Evolutionary conservation across 768 basidiomycete species (phyloP), one percentile per base, ranked within the genome.

Genomic region (Tylopilus felleus): DNA sequence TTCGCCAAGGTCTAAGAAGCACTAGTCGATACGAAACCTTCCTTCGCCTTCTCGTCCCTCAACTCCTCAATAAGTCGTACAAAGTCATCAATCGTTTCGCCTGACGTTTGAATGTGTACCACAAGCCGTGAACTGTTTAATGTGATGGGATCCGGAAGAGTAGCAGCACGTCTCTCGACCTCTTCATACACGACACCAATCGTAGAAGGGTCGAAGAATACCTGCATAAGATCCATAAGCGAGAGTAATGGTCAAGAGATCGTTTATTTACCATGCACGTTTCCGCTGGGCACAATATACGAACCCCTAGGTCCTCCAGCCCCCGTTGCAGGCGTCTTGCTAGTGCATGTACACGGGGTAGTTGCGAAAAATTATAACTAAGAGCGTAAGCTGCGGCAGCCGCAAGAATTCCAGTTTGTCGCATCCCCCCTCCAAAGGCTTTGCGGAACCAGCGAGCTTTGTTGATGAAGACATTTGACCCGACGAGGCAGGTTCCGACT

Each of bases 361-460:
- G 75, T 58, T 83, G 78, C 0, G 88, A 80, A 67, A 97, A 91
- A 69, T 95, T 88, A 72, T 93, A 71, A 8, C 85, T 85, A 44
- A 98, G 75, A 13, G 93, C 91, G 65, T 90, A 94, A 17, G 92
- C 90, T 10, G 90, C 92, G 9, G 83, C 83, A 5, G 85, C 93
- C 8, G 91, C 84, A 42, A 98, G 78, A 43, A 88, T 74, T 49
- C 96, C 95, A 17, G 85, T 93, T 73, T 99, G 96, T 31, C 97
- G 81, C 85, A 98, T 93, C 35, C 93, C 93, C 36, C 93, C 95
- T 47, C 96, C 97, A 60, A 98, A 94, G 19, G 92, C 78, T 74
- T 98, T 98, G 51, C 95, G 80, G 76, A 98, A 90, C 84, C 90
- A 85, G 10, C 86, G 80, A 0, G 93, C 93, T 62, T 81, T 81